Evolutionary conservation across 164 flowering plant species (phyloP), one percentile per base, ranked within the genome.

Genomic region (Paratinospora sagittata): DNA sequence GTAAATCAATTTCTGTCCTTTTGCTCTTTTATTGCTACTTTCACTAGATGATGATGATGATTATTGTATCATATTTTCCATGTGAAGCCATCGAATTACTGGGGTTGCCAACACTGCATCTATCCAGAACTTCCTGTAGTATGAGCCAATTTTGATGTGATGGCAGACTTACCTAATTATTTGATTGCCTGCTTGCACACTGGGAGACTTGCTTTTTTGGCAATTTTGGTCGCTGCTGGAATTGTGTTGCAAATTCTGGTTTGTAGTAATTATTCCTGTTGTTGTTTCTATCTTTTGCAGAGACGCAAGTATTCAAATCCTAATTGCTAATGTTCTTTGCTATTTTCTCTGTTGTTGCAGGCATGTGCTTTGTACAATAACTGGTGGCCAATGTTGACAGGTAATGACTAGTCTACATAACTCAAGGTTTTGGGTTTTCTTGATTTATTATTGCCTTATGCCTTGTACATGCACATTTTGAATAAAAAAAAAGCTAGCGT

Each of bases 301-400:
- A 49, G 34, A 24, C 36, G 34, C 9, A 14, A 27, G 21, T 2
- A 3, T 1, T 37, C 27, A 27, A n/a, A 33, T 58, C 24, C 2
- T 60, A 66, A 34, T 27, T 70, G 27, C 41, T 8, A 14, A 57
- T 37, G 33, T 62, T 6, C 33, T 68, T 27, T 26, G 58, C 39
- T 75, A 33, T 57, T 76, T 10, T 63, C 21, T 73, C 6, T 78
- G 49, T 52, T 83, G 67, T 77, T 71, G 74, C 89, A 95, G 98
- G 95, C 98, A 73, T 95, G 98, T 82, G 97, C 97, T 70, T 71
- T 95, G 81, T 95, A 86, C 78, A 75, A 83, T 78, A 95, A 95
- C 74, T 95, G 97, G 98, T 95, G 98, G 98, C 98, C 98, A 13
- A 90, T 92, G 98, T 78, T 95, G 66, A 81, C 93, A 76, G 87